A percentile compares a stretch with the other conserved stretches of the same genome.
phyloP scores from a whole-genome alignment of 179 eudicot genomes.

The Vitellaria paradoxa region DNA sequence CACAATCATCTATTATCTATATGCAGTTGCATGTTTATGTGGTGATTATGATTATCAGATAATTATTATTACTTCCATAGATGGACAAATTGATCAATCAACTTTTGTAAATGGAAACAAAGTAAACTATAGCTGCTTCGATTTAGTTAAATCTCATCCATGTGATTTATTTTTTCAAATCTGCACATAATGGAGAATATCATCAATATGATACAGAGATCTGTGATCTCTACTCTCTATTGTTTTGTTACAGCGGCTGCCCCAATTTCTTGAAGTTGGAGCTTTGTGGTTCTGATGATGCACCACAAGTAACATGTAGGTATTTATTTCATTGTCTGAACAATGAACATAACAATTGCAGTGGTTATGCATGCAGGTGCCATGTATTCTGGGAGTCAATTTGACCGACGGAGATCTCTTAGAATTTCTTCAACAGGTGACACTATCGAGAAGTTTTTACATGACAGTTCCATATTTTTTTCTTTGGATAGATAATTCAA shows the following conservation, averaged over 20 bases:
- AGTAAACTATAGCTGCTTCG: conserved; percentile 7
- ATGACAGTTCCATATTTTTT: no score
- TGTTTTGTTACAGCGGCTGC: background rate
- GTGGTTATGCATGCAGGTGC: conserved; percentile 57
- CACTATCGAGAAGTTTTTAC: background rate
- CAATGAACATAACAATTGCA: background rate
- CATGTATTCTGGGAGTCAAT: conserved; percentile 87
- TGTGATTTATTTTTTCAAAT: background rate
- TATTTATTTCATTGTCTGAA: background rate
- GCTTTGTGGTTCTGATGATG: background rate
- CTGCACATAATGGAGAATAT: background rate
- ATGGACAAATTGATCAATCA: background rate
- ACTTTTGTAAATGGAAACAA: background rate
- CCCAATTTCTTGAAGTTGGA: no score
- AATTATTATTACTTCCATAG: background rate
- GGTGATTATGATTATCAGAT: background rate
- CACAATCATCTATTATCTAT: background rate
- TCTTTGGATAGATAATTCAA: no score
- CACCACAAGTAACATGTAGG: background rate
- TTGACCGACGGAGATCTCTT: conserved; percentile 79
- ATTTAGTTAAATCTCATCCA: background rate
- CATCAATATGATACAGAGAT: background rate
- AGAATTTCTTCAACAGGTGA: conserved; percentile 89
- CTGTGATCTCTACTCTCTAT: background rate
- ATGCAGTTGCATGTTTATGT: background rate